Base-by-base conservation (phyloP, 2,329 filamentous ascomycete species). In the Penicillium sp. region DNA sequence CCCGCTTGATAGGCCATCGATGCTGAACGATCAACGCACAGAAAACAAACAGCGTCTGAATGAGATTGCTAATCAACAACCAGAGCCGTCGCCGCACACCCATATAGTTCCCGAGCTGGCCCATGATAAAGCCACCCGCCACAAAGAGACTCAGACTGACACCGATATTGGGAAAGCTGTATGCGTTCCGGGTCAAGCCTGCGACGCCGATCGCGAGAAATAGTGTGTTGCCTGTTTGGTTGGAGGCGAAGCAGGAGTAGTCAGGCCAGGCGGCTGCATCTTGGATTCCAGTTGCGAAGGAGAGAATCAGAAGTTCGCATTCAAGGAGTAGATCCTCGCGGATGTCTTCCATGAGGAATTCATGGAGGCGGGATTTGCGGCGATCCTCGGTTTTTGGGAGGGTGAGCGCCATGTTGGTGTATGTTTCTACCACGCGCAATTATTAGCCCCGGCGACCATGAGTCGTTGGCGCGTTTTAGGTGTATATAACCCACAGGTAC, bases 201-300 rank as follows among this genome's bases (percentile, higher is more conserved):
- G 82, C 80, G 29, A 82, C 64, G 35, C 82, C 72, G 55, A 86
- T 75, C 29, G 82, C 83, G 9, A 87, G 76, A 64, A 88, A 82
- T 49, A 87, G 80, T 2, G 84, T 87, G 72, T 87, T 88, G 57
- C 86, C 85, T 0, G 85, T 88, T 66, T 88, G 84, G 69, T 87
- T 87, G 29, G 84, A 86, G 14, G 83, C 82, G 69, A 87, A 87
- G 67, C 83, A 86, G 70, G 81, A 80, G 69, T 83, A 87, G 66
- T 86, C 83, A 22, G 82, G 82, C 66, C 85, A 87, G 2, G 84
- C 81, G 21, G 83, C 80, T 49, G 84, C 83, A 71, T 87, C 83
- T 79, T 76, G 71, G 33, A 78, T 74, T n/a, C 74, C 73, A 7
- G 66, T 76, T 44, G 64, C 65, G 56, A 79, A 73, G 6, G 75